Conservation (phyloP, 1,139 yeast genomes). For the Pneumocystis wakefieldiae region DNA sequence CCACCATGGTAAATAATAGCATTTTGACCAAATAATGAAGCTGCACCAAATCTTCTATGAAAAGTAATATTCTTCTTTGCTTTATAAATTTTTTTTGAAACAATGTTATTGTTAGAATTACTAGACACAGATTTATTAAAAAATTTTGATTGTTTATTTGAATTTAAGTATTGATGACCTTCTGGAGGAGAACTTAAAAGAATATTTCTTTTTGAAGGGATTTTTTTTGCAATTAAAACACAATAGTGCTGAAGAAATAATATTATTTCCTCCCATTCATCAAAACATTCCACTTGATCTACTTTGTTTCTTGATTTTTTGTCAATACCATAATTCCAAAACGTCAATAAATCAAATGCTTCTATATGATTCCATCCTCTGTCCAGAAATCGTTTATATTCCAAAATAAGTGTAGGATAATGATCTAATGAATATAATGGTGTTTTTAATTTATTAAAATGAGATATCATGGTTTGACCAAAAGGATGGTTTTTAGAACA, state of each 20-base stretch:
- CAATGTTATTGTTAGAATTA: neutral
- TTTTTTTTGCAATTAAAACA: slow-evolving; percentile 39
- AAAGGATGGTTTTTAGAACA: slow-evolving; percentile 49
- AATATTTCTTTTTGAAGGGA: slow-evolving; percentile 27
- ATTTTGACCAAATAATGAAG: slow-evolving; percentile 17
- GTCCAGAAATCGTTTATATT: slow-evolving; percentile 34
- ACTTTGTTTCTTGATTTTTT: slow-evolving; percentile 32
- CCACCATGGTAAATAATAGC: slow-evolving; percentile 41
- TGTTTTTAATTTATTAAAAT: slow-evolving; percentile 51
- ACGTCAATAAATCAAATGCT: slow-evolving; percentile 41
- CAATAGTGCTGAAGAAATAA: slow-evolving; percentile 66
- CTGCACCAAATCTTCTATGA: slow-evolving; percentile 12
- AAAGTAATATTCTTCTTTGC: neutral
- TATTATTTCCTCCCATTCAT: slow-evolving; percentile 73
- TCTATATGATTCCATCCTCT: slow-evolving; percentile 38
- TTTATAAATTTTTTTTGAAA: neutral
- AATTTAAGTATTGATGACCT: neutral
- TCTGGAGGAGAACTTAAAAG: slow-evolving; percentile 12
- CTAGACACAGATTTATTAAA: neutral
- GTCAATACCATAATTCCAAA: slow-evolving; percentile 39
- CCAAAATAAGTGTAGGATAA: slow-evolving; percentile 41
- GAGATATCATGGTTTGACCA: slow-evolving; percentile 60
- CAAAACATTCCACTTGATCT: slow-evolving; percentile 48
- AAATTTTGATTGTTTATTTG: neutral
- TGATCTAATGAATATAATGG: slow-evolving; percentile 53